Base-by-base conservation (phyloP, 1,139 yeast species). In the Saccharomycopsis hybrid region DNA sequence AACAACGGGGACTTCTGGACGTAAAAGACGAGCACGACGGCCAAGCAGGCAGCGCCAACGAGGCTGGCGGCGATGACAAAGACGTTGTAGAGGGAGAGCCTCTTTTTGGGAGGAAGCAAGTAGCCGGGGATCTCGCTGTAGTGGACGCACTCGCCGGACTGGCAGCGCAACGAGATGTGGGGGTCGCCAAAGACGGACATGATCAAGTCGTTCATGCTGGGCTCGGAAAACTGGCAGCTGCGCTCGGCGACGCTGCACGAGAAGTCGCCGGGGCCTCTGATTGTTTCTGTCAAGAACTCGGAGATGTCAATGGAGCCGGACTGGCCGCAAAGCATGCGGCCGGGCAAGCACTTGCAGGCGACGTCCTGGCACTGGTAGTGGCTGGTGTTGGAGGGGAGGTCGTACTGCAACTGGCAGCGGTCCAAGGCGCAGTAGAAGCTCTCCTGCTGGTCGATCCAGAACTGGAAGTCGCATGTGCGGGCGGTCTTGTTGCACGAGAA, bases 101-200 rank as follows among this genome's bases (percentile, higher is more conserved):
- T 63, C 9, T 70, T 72, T 31, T 75, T 74, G 52, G 77, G 82
- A 11, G 62, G 59, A 0, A 97, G 97, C 0, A 76, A 62, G 63
- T 85, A 89, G 3, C 97, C 97, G 0, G 98, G 98, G 28, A 92
- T 80, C 64, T 92, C 95, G 61, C 95, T 84, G 60, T 82, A 81
- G 63, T 92, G 97, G 38, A 92, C 61, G 72, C 98, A 92, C 65
- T 92, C 98, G 48, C 96, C 92, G 1, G 96, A 80, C 11, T 70
- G 68, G 67, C 98, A 92, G 47, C 77, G 73, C 51, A 92, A 70
- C 1, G 92, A 84, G 60, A 92, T 92, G 59, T 79, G 77, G 1
- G 90, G 87, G 63, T 92, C 98, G 13, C 98, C 98, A 68, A 92
- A 92, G 2, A 92, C 95, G 13, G 88, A 80, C 54, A 80, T 74